These are phyloP conservation scores for Talaromyces thailandensis DNA, from an alignment of 495 filamentous ascomycete species.

Conservation along the genomic window DNA sequence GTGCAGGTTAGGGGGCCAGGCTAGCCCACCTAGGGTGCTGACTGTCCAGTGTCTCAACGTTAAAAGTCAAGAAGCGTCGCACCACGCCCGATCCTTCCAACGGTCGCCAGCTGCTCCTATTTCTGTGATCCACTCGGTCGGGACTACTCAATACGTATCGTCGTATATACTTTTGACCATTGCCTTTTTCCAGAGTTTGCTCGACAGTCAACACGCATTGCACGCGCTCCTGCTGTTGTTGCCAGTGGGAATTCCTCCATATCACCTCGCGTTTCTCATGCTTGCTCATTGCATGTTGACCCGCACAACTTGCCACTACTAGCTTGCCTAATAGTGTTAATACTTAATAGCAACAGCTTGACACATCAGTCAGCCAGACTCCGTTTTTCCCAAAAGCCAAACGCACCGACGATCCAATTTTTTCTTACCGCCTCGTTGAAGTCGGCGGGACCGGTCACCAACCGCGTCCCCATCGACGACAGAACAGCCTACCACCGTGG, in stretches of 20 bases:
- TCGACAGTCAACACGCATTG: background rate
- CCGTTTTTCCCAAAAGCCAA: background rate
- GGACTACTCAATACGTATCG: background rate
- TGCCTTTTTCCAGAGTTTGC: background rate
- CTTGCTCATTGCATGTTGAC: background rate
- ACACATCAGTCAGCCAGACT: background rate
- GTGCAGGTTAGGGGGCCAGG: background rate
- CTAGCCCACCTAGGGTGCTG: background rate
- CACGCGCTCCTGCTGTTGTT: background rate
- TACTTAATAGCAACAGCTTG: background rate
- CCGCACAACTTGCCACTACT: background rate
- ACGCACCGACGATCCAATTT: background rate
- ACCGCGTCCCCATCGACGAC: constrained; percentile 30
- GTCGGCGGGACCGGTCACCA: constrained; percentile 31
- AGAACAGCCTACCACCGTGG: constrained; percentile 22
- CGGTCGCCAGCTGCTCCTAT: background rate
- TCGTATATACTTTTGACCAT: background rate
- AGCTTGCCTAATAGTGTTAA: background rate
- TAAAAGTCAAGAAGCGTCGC: background rate
- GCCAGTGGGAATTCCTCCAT: background rate
- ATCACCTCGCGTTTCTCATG: background rate
- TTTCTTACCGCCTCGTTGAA: constrained; percentile 8
- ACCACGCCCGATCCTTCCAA: background rate
- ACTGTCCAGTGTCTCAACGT: background rate
- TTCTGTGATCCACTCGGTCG: background rate